Evolutionary conservation across 371 early-diverging fungal genomes (phyloP), one percentile per base, ranked within the genome.

Genomic region (Syncephalastrum monosporum): DNA sequence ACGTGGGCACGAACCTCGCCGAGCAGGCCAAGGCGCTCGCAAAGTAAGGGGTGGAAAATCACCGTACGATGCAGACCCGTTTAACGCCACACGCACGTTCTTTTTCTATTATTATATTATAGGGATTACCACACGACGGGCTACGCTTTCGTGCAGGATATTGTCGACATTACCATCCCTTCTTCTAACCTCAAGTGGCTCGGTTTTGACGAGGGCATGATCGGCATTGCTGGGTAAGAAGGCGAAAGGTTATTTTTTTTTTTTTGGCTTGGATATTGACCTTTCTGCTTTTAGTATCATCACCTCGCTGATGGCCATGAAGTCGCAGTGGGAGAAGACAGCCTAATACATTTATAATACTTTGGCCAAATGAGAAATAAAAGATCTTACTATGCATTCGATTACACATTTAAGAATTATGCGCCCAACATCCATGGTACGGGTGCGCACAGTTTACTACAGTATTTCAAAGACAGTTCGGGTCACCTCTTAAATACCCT

Each of bases 221-320:
- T 87, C 52, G 88, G 88, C 45, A 64, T 86, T 53, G 77, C 78
- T 62, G 88, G 87, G 73, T 77, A 77, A 64, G 72, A 44, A 53
- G 7, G 4, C 12, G 12, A 24, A 19, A n/a, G 23, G 8, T 21
- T 42, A 16, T 3, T 27, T 53, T 42, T 23, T 3, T 27, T 53
- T 21, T 3, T 12, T 15, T n/a, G 13, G 38, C 16, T 16, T 15
- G 25, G 15, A 24, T 29, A 49, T 1, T 44, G 21, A 19, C 21
- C 5, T 24, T 24, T 13, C 10, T 48, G 38, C 44, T 24, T 50
- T 54, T 65, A 80, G 81, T 66, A 72, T 76, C 27, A 64, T 66
- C 17, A 82, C 83, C 13, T 79, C 80, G 27, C 55, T 65, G 50
- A 75, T 80, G 72, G 82, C 73, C 23, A 73, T 70, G 63, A 57